phyloP scores from a whole-genome alignment of 768 basidiomycete species.

The Lepiota venenata region DNA sequence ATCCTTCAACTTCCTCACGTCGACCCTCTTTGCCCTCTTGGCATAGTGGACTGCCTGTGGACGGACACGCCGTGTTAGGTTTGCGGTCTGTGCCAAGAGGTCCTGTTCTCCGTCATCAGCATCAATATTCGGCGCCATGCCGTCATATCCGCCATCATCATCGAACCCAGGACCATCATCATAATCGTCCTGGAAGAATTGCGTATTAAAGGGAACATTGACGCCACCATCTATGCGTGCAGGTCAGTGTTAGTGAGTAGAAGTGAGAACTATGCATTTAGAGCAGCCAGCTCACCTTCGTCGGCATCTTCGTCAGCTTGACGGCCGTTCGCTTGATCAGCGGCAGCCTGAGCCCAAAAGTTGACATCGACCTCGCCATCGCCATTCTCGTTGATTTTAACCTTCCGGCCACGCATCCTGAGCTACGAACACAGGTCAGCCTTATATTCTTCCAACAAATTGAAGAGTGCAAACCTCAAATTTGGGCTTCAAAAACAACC shows the following conservation, averaged over 20 bases:
- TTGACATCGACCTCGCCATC: constrained; percentile 94
- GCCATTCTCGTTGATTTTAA: constrained; percentile 50
- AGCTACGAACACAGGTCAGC: constrained; percentile 47
- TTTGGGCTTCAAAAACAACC: constrained; percentile 94
- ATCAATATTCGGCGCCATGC: constrained; percentile 26
- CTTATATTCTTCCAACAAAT: not conserved
- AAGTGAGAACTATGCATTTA: not conserved
- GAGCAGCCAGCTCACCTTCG: constrained; percentile 45
- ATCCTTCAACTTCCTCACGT: constrained; percentile 95
- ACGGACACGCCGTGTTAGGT: constrained; percentile 70
- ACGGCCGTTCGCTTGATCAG: constrained; percentile 63
- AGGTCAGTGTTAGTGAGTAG: not conserved
- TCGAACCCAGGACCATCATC: constrained; percentile 79
- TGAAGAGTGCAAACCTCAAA: constrained; percentile 65
- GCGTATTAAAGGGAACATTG: constrained; percentile 85
- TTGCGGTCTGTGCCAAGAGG: constrained; percentile 77
- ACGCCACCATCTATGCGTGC: constrained; percentile 40
- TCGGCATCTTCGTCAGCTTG: constrained; percentile 40
- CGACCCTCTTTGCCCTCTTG: constrained; percentile 93
- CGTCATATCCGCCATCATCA: constrained; percentile 48
- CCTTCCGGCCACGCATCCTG: constrained; percentile 80
- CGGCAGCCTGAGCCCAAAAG: constrained; percentile 96
- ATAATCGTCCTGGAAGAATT: constrained; percentile 93
- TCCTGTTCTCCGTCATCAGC: constrained; percentile 80
- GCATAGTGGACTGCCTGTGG: constrained; percentile 93